These are phyloP conservation scores for Mesotaenium endlicherianum DNA, from an alignment of 139 green algal species.

Conservation along the genomic window DNA sequence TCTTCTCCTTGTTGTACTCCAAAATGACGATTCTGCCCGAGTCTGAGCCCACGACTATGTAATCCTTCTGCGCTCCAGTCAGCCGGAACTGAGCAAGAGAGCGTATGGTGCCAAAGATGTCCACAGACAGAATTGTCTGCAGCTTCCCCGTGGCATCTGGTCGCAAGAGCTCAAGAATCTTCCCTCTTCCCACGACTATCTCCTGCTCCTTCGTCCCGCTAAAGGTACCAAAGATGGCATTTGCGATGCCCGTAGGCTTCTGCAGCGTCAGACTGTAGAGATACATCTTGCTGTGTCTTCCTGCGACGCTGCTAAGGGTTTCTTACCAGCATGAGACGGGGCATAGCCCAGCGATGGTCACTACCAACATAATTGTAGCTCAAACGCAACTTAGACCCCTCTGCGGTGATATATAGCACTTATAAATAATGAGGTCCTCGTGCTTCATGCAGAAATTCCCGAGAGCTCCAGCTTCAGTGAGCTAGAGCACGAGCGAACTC, in stretches of 20 bases:
- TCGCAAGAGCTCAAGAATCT: constrained; percentile 92
- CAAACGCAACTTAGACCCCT: no score
- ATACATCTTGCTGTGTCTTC: constrained; percentile 55
- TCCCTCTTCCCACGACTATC: constrained; percentile 84
- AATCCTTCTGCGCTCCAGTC: constrained; percentile 74
- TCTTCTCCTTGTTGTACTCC: constrained; percentile 83
- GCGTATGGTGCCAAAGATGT: constrained; percentile 88
- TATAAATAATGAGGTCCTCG: no score
- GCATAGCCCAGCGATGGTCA: no score
- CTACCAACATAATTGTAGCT: no score
- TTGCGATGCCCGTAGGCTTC: constrained; percentile 31
- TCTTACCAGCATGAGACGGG: no score
- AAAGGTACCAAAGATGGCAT: constrained; percentile 80
- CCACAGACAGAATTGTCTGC: constrained; percentile 59
- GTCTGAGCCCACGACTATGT: constrained; percentile 89
- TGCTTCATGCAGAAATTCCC: no score
- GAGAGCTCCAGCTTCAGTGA: no score
- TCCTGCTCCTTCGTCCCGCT: constrained; percentile 89
- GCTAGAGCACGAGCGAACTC: no score
- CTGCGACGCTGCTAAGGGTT: no score
- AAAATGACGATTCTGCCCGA: constrained; percentile 93
- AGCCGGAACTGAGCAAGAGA: constrained; percentile 86
- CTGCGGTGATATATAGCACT: no score
- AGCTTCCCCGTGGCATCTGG: constrained; percentile 79
- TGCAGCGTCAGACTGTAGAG: constrained; percentile 53